phyloP scores from a whole-genome alignment of 2,329 filamentous ascomycete genomes.

The Furcasterigmium sp. region DNA sequence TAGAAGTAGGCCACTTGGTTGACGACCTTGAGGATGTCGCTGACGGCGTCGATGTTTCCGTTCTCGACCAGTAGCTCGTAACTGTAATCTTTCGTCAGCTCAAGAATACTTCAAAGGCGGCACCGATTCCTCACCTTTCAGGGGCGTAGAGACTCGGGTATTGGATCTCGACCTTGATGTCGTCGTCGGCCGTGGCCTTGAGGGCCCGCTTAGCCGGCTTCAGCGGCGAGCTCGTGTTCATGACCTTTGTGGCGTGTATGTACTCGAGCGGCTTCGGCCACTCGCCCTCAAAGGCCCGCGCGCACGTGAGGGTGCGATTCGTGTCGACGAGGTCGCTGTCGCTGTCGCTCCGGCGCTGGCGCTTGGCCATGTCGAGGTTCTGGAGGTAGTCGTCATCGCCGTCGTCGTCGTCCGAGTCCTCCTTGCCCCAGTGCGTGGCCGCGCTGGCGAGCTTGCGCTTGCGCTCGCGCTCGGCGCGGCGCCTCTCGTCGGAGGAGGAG shows the following conservation, averaged over 20 bases:
- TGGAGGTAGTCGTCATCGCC: constrained; percentile 31
- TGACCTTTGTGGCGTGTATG: constrained; percentile 51
- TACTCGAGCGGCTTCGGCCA: constrained; percentile 28
- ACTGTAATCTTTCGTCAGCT: constrained; percentile 24
- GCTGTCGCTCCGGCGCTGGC: constrained; percentile 37
- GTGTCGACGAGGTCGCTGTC: constrained; percentile 35
- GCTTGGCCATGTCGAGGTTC: constrained; percentile 40
- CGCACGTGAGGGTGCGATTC: constrained; percentile 40
- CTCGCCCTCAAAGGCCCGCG: constrained; percentile 36
- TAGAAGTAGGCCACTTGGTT: constrained; percentile 70
- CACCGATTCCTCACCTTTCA: constrained; percentile 67
- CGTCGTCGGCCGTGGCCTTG: constrained; percentile 29
- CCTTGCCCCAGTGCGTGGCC: constrained; percentile 35
- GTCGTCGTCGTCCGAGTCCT: constrained; percentile 46
- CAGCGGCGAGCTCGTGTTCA: constrained; percentile 6
- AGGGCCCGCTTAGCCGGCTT: constrained; percentile 9
- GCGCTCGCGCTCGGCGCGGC: constrained; percentile 12
- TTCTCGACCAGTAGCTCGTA: constrained; percentile 75
- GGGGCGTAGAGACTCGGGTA: constrained; percentile 72
- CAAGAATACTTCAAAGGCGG: background rate
- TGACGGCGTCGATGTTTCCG: constrained; percentile 71
- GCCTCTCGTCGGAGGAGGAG: constrained; percentile 20
- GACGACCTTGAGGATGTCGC: constrained; percentile 67
- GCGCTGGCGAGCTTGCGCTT: constrained; percentile 10
- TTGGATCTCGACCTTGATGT: constrained; percentile 64